Evolutionary conservation across 768 basidiomycete genomes (phyloP).

Genomic region (Sarcodon sp.): DNA sequence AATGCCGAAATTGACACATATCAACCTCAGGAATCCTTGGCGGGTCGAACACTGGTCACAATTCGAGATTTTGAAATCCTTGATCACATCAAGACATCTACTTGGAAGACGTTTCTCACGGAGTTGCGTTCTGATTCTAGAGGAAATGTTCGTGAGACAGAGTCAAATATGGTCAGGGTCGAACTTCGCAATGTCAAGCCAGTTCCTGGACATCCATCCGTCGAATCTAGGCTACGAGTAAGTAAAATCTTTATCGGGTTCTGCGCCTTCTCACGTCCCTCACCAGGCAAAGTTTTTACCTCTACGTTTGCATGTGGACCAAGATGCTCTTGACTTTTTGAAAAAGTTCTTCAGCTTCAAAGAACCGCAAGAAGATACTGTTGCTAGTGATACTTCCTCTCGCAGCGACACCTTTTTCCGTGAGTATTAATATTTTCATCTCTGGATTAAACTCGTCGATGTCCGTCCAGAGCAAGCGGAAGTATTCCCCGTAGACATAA

Average conservation of each 20-base stretch:
- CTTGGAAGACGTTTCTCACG: conserved; percentile 96
- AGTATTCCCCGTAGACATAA: conserved; percentile 88
- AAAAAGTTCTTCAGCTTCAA: conserved; percentile 94
- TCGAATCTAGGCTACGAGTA: conserved; percentile 73
- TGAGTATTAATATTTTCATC: conserved; percentile 19
- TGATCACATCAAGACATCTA: conserved; percentile 96
- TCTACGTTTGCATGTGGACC: conserved; percentile 87
- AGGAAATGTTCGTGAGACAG: conserved; percentile 84
- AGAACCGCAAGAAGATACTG: conserved; percentile 33
- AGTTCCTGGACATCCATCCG: conserved; percentile 46
- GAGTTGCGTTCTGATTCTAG: conserved; percentile 71
- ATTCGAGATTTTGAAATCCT: conserved; percentile 76
- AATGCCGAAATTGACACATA: conserved; percentile 59
- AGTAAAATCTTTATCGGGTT: conserved; percentile 15
- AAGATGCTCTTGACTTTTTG: conserved; percentile 95
- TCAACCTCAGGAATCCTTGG: conserved; percentile 35
- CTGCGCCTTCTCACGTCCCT: not conserved
- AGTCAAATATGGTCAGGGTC: conserved; percentile 86
- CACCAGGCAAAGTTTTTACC: conserved; percentile 80
- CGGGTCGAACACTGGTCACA: conserved; percentile 55
- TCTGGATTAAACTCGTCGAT: not conserved
- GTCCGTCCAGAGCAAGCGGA: conserved; percentile 69
- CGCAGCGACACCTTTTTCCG: conserved; percentile 59
- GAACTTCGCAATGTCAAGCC: conserved; percentile 70
- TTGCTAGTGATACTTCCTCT: conserved; percentile 19